phyloP scores from a whole-genome alignment of 2,329 filamentous ascomycete genomes.

The Colletotrichum spinosum region DNA sequence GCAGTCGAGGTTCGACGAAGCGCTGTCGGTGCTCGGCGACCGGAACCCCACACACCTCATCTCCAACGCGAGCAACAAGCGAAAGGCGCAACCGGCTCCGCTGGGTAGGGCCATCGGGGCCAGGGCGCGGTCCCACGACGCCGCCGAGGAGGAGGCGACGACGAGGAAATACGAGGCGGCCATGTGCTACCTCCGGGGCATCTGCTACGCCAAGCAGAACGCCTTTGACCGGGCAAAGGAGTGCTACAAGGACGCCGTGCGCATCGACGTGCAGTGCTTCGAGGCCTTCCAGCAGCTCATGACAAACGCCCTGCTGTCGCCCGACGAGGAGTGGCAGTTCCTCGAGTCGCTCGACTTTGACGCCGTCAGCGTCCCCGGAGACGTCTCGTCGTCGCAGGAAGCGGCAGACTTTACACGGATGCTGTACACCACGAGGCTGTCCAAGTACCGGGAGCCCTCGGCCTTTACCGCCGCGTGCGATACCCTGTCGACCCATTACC shows the following conservation, averaged over 20 bases:
- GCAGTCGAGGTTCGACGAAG: conserved; percentile 90
- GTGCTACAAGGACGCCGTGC: conserved; percentile 97
- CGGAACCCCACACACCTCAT: conserved; percentile 94
- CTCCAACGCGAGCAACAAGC: conserved; percentile 69
- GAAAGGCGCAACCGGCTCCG: conserved; percentile 76
- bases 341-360: conserved; percentile 92
- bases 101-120: conserved; percentile 45
- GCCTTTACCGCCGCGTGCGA: conserved; percentile 89
- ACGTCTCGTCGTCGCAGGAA: conserved; percentile 79
- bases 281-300: conserved; percentile 98
- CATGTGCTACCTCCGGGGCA: conserved; percentile 95
- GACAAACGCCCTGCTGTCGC: conserved; percentile 92
- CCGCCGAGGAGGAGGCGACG: conserved; percentile 73
- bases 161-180: conserved; percentile 91
- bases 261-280: conserved; percentile 97
- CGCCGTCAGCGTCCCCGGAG: conserved; percentile 74
- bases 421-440: conserved; percentile 94
- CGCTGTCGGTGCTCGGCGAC: conserved; percentile 86
- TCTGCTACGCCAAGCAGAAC: conserved; percentile 97
- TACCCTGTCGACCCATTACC: conserved; percentile 93
- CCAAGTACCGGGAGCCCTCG: conserved; percentile 90
- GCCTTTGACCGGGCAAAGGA: conserved; percentile 97
- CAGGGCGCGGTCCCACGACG: conserved; percentile 51
- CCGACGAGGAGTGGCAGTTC: conserved; percentile 90
- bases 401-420: conserved; percentile 94